Evolutionary conservation across 306 rosid genomes (phyloP).

Genomic region (Acacia acuminata): DNA sequence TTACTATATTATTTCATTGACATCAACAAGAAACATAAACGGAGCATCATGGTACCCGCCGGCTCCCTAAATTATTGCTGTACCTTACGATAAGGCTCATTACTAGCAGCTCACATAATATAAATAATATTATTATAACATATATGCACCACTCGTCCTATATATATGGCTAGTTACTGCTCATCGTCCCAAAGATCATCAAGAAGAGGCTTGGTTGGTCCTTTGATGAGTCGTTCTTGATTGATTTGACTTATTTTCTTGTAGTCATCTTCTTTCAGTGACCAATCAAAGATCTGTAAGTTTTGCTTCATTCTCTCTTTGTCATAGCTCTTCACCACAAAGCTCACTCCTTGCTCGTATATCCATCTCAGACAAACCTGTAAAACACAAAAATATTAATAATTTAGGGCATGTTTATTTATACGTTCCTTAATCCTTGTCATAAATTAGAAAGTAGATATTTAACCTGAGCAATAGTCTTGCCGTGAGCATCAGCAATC

Average conservation of each 20-base stretch:
- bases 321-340: slow-evolving; percentile 50
- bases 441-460: neutral
- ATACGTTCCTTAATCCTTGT: neutral
- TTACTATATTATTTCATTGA: neutral
- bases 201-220: slow-evolving; percentile 53
- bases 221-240: slow-evolving; percentile 48
- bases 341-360: slow-evolving; percentile 41
- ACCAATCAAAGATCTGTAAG: slow-evolving; percentile 46
- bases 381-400: neutral
- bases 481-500: slow-evolving; percentile 43
- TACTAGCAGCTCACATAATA: no score
- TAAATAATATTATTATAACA: no score
- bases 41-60: neutral
- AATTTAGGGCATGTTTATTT: neutral
- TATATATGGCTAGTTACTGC: neutral
- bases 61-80: neutral
- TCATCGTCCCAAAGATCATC: slow-evolving; percentile 51
- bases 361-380: slow-evolving; percentile 52
- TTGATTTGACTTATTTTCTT: slow-evolving; percentile 43
- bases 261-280: slow-evolving; percentile 40
- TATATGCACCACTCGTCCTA: no score
- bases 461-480: slow-evolving; percentile 46
- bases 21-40: neutral
- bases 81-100: no score
- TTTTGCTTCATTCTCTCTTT: slow-evolving; percentile 50